Evolutionary conservation across 2,329 filamentous ascomycete species (phyloP).

Genomic region (Hirsutella thompsonii): DNA sequence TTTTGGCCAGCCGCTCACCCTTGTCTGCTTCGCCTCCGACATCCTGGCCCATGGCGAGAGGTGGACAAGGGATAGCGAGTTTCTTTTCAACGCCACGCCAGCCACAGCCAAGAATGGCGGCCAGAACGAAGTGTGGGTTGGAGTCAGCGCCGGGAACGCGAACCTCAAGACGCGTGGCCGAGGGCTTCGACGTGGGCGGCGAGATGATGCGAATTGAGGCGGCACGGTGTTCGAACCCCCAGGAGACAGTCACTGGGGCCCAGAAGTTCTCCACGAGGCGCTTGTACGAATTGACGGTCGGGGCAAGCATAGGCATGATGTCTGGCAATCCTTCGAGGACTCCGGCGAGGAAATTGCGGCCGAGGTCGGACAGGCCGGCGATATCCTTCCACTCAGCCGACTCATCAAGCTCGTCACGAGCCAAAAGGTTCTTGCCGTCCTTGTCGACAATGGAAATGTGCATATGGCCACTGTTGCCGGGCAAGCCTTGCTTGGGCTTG

Average conservation of each 20-base stretch:
- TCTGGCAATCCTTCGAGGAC: conserved; percentile 80
- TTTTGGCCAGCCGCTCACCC: conserved; percentile 72
- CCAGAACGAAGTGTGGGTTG: conserved; percentile 77
- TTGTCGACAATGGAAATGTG: conserved; percentile 79
- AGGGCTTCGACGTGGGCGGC: conserved; percentile 71
- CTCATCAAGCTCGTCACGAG: conserved; percentile 64
- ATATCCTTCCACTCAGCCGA: conserved; percentile 64
- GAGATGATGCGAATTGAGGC: conserved; percentile 84
- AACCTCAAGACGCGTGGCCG: conserved; percentile 84
- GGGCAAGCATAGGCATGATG: conserved; percentile 89
- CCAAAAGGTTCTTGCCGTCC: conserved; percentile 74
- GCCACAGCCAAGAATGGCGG: conserved; percentile 75
- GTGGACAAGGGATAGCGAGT: conserved; percentile 67
- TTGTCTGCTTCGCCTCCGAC: conserved; percentile 60
- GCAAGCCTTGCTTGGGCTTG: conserved; percentile 80
- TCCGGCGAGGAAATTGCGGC: conserved; percentile 86
- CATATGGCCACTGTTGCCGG: conserved; percentile 92
- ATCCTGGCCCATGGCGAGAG: conserved; percentile 73
- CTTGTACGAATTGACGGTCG: conserved; percentile 97
- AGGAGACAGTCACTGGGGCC: conserved; percentile 94
- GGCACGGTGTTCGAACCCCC: conserved; percentile 90
- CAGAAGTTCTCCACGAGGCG: conserved; percentile 97
- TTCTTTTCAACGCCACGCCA: conserved; percentile 92
- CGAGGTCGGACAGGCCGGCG: conserved; percentile 70
- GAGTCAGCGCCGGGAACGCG: conserved; percentile 89